These are phyloP conservation scores for Crithidia mellificae DNA, from an alignment of 208 protist genomes.

Conservation along the genomic window DNA sequence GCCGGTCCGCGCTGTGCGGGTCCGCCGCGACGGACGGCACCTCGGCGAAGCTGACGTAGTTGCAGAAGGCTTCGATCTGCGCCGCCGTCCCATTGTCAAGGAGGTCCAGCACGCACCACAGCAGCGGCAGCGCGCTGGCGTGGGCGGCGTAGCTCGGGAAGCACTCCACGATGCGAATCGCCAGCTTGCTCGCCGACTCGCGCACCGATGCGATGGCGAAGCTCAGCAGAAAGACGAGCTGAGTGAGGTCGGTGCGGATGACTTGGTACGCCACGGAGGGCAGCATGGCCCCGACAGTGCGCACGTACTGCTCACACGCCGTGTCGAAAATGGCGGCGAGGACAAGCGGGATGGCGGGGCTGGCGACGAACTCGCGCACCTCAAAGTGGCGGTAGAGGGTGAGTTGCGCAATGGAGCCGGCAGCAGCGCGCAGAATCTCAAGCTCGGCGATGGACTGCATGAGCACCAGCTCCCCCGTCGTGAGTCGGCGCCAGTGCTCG, in stretches of 20 bases:
- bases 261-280: constrained; percentile 50
- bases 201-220: constrained; percentile 76
- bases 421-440: constrained; percentile 72
- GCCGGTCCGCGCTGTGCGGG: constrained; percentile 54
- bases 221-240: constrained; percentile 73
- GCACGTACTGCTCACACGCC: constrained; percentile 60
- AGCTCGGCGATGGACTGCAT: constrained; percentile 62
- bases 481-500: constrained; percentile 45
- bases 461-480: constrained; percentile 68
- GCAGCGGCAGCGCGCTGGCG: constrained; percentile 60
- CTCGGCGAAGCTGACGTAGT: constrained; percentile 47
- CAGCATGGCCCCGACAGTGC: constrained; percentile 39
- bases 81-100: constrained; percentile 49
- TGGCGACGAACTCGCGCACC: constrained; percentile 81
- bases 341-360: constrained; percentile 44
- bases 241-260: constrained; percentile 51
- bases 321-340: constrained; percentile 44
- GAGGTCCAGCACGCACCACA: constrained; percentile 77
- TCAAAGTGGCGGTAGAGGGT: constrained; percentile 82
- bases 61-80: constrained; percentile 64
- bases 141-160: constrained; percentile 64
- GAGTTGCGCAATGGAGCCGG: constrained; percentile 73
- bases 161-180: constrained; percentile 47
- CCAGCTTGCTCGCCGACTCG: constrained; percentile 51
- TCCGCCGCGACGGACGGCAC: constrained; percentile 53